Base-by-base conservation (phyloP, 441 rosid species). In the Melastoma candidum region DNA sequence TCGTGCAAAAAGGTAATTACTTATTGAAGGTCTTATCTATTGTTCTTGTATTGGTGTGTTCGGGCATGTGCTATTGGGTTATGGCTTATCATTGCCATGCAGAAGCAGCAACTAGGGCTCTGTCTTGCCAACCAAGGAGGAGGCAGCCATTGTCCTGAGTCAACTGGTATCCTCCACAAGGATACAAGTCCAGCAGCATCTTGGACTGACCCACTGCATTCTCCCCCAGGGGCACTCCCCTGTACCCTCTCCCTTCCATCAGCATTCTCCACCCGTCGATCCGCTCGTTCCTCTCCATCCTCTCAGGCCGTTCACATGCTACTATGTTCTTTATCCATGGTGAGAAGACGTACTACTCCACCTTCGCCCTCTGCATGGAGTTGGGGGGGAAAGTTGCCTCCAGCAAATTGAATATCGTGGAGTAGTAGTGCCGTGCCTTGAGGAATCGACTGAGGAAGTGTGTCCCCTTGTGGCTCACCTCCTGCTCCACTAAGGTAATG, bases 61-160 rank as follows among this genome's bases (percentile, higher is more conserved):
- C 8, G 41, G 41, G 7, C 41, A 3, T 32, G 41, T 8, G 5
- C 8, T 8, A 4, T 32, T 6, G 41, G 41, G 41, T 32, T 22
- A 9, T 11, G 17, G 6, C 11, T 32, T 61, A 83, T 66, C 82
- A 76, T 63, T 66, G 74, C 86, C 83, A 78, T 27, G 83, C 77
- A 57, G 84, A 83, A 45, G 83, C 79, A 49, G 80, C 83, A 53
- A 83, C 56, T 3, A 78, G 54, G 25, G 79, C 71, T 59, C 81
- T 64, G 47, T 83, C 86, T 64, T 72, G 82, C 86, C 90, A 74
- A n/a, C 81, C 84, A 53, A 83, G 67, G 8, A 80, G 81, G 79
- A 78, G 68, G 70, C 84, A 76, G 9, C 86, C 84, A n/a, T 69
- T 74, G 53, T 76, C 86, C 59, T 78, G 82, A 1, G 81, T 76